Conservation (phyloP, 306 rosid genomes). For the Gleditsia sinensis region DNA sequence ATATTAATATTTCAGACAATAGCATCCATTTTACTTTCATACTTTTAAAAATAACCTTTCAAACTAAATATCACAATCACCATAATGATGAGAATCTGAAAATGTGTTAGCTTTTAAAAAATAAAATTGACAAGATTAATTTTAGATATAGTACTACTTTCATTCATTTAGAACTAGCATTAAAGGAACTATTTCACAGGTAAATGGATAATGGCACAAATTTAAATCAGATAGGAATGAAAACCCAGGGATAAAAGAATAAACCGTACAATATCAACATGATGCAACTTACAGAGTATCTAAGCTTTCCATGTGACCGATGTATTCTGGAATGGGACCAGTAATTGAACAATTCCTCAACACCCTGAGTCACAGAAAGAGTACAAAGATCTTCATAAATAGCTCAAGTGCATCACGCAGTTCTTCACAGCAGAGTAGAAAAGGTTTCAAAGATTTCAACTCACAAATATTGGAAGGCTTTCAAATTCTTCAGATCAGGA, state of each 20-base stretch:
- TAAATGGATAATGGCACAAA: too few species aligned
- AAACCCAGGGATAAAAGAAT: neutral
- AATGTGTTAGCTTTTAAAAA: too few species aligned
- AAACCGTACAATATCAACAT: neutral
- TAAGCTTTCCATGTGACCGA: slow-evolving; percentile 32
- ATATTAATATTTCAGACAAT: neutral
- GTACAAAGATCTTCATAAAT: neutral
- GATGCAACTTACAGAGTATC: slow-evolving; percentile 55
- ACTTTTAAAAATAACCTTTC: too few species aligned
- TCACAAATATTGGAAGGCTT: slow-evolving; percentile 42
- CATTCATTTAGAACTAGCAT: too few species aligned
- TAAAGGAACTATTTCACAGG: too few species aligned
- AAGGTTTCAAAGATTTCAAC: slow-evolving; percentile 43
- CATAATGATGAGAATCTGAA: too few species aligned
- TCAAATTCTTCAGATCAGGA: slow-evolving; percentile 46
- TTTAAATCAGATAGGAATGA: neutral
- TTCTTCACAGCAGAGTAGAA: neutral
- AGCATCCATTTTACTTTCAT: too few species aligned
- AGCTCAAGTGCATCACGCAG: neutral
- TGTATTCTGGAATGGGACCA: slow-evolving; percentile 48
- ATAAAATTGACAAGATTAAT: too few species aligned
- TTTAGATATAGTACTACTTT: too few species aligned
- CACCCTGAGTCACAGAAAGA: slow-evolving; percentile 51
- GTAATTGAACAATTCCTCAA: slow-evolving; percentile 77
- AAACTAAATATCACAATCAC: too few species aligned